A percentile compares a stretch with the other conserved stretches of the same genome.
These are phyloP conservation scores for Diaporthe citrichinensis DNA, from an alignment of 2,329 filamentous ascomycete species.

Conservation along the genomic window DNA sequence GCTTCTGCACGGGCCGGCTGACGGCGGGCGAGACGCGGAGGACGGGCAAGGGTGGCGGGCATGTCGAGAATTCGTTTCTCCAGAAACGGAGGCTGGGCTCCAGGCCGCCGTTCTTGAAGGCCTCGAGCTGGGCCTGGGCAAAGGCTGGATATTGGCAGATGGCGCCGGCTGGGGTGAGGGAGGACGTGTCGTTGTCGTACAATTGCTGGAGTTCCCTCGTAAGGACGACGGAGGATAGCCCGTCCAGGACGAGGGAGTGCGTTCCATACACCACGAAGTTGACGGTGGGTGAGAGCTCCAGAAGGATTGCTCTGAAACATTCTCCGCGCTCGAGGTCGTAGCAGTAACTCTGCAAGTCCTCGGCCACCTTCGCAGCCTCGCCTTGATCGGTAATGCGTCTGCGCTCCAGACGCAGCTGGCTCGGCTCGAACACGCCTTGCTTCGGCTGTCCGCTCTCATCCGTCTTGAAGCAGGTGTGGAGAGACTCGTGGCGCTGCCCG, in stretches of 20 bases:
- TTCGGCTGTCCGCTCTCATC: not conserved
- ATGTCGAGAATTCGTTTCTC: not conserved
- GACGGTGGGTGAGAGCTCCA: not conserved
- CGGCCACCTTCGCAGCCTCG: not conserved
- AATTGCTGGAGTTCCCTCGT: not conserved
- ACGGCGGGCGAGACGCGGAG: not conserved
- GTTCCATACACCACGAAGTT: slow-evolving; percentile 3
- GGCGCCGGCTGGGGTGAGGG: not conserved
- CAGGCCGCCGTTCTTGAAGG: not conserved
- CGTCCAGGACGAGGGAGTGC: slow-evolving; percentile 13
- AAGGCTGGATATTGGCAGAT: slow-evolving; percentile 5
- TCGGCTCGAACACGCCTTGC: not conserved
- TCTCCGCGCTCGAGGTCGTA: slow-evolving; percentile 15
- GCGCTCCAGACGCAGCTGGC: slow-evolving; percentile 7
- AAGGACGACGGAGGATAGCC: not conserved
- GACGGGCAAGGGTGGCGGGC: not conserved
- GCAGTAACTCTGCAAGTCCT: not conserved
- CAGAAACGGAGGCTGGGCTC: slow-evolving; percentile 16
- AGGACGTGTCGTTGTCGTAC: slow-evolving; percentile 7
- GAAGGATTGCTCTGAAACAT: not conserved
- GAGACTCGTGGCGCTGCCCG: not conserved
- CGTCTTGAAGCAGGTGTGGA: not conserved
- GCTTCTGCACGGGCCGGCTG: not conserved
- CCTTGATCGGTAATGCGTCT: not conserved
- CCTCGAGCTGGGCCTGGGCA: not conserved